Conservation (phyloP, 768 basidiomycete species). For the Phlegmacium glaucopus region DNA sequence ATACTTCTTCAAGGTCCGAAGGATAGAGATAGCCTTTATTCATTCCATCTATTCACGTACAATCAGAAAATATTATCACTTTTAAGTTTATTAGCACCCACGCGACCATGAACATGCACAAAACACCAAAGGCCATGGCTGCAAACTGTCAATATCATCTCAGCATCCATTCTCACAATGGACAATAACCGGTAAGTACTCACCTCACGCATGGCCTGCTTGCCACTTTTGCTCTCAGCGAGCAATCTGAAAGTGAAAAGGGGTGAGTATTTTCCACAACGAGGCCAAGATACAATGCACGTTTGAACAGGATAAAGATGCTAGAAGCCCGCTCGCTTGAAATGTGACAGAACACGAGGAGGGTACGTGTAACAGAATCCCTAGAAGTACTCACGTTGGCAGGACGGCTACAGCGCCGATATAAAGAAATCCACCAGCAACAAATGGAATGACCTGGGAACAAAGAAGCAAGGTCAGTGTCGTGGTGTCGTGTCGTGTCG, state of each 20-base stretch:
- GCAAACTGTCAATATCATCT: slow-evolving; percentile 57
- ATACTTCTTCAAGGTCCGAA: slow-evolving; percentile 11
- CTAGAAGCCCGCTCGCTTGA: neutral
- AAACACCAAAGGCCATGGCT: slow-evolving; percentile 87
- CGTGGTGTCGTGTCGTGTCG: slow-evolving; percentile 3
- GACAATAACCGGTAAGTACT: slow-evolving; percentile 19
- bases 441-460: slow-evolving; percentile 79
- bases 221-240: slow-evolving; percentile 82
- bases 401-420: slow-evolving; percentile 91
- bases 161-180: slow-evolving; percentile 2
- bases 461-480: slow-evolving; percentile 14
- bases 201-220: slow-evolving; percentile 90
- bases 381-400: slow-evolving; percentile 64
- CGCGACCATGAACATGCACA: slow-evolving; percentile 92
- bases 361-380: slow-evolving; percentile 1
- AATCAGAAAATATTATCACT: too few relatives aligned
- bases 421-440: slow-evolving; percentile 90
- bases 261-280: slow-evolving; percentile 3
- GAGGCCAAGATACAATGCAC: neutral
- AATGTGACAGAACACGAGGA: neutral
- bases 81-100: slow-evolving; percentile 42
- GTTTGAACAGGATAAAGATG: neutral
- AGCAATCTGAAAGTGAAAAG: slow-evolving; percentile 52
- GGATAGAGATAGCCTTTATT: slow-evolving; percentile 29
- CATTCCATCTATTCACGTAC: slow-evolving; percentile 79